Conservation (phyloP, 768 basidiomycete species). For the Mycena kentingensis region DNA sequence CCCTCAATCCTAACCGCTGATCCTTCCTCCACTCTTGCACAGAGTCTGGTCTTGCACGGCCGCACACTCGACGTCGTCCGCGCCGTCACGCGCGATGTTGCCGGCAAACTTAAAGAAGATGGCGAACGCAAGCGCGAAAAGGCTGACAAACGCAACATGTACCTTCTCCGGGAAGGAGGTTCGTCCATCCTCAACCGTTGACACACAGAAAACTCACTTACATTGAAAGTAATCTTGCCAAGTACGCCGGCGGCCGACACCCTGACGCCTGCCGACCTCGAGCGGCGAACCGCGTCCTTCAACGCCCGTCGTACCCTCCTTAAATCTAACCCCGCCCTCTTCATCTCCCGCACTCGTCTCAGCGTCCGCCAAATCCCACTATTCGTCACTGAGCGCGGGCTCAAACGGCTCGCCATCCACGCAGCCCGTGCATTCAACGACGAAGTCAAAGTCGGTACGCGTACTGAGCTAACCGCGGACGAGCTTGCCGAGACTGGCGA, state of each 20-base stretch:
- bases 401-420: slow-evolving; percentile 86
- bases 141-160: slow-evolving; percentile 93
- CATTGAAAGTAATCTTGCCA: slow-evolving; percentile 77
- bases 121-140: slow-evolving; percentile 84
- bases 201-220: neutral
- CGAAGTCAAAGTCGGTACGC: slow-evolving; percentile 66
- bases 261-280: slow-evolving; percentile 74
- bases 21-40: slow-evolving; percentile 82
- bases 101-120: slow-evolving; percentile 84
- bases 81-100: slow-evolving; percentile 89
- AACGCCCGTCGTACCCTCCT: slow-evolving; percentile 82
- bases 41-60: slow-evolving; percentile 86
- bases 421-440: slow-evolving; percentile 76
- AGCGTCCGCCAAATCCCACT: slow-evolving; percentile 91
- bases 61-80: slow-evolving; percentile 88
- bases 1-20: slow-evolving; percentile 93
- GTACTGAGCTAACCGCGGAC: slow-evolving; percentile 67
- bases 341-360: slow-evolving; percentile 91
- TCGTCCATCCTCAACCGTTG: slow-evolving; percentile 28
- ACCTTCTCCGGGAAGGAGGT: slow-evolving; percentile 96
- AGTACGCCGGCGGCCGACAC: slow-evolving; percentile 78
- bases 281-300: slow-evolving; percentile 83
- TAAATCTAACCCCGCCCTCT: slow-evolving; percentile 90
- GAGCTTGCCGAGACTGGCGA: slow-evolving; percentile 59
- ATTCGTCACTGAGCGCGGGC: slow-evolving; percentile 85